Base-by-base conservation (phyloP, 805 yeast species). In the Metschnikowia corniflorae region DNA sequence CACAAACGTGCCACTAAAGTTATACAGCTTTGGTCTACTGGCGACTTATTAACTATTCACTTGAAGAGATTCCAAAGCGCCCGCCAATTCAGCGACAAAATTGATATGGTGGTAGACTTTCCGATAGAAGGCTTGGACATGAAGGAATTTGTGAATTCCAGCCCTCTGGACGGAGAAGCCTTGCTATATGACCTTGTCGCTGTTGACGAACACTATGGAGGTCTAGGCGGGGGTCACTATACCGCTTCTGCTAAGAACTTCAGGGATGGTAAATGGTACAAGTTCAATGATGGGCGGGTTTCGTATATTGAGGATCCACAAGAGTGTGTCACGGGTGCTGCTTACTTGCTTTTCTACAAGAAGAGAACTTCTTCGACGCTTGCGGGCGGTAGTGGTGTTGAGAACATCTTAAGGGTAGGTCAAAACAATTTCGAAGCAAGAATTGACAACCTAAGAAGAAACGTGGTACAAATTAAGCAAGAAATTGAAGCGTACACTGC, bases 191-290 rank as follows among this genome's bases (percentile, higher is more conserved):
- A 93, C 55, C 65, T 93, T 44, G 71, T 86, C 50, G 97, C 93
- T 0, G 96, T 93, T 16, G 97, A 89, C 57, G 93, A 91, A 57
- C 98, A 93, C 55, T 88, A 73, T 57, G 98, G 97, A 33, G 96
- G 97, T 0, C 67, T 91, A 14, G 97, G 97, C 0, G 97, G 97
- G 4, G 97, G 98, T 2, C 97, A 93, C 65, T 91, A 93, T 60
- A 93, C 98, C 1, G 85, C 97, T 0, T 82, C 79, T 52, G 96
- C 77, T 0, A 83, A 82, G 57, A 89, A 89, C 53, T 81, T 78
- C 57, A 69, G 77, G 28, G 94, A 86, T 52, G 65, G 65, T 15
- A 70, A 77, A 40, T 93, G 97, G 97, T 87, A 88, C 55, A 84
- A 88, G 55, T 91, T 73, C 57, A 89, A 91, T 55, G 98, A 91